Evolutionary conservation across 208 protist species (phyloP), one percentile per base, ranked within the genome.

Genomic region (Acanthamoeba healyi): DNA sequence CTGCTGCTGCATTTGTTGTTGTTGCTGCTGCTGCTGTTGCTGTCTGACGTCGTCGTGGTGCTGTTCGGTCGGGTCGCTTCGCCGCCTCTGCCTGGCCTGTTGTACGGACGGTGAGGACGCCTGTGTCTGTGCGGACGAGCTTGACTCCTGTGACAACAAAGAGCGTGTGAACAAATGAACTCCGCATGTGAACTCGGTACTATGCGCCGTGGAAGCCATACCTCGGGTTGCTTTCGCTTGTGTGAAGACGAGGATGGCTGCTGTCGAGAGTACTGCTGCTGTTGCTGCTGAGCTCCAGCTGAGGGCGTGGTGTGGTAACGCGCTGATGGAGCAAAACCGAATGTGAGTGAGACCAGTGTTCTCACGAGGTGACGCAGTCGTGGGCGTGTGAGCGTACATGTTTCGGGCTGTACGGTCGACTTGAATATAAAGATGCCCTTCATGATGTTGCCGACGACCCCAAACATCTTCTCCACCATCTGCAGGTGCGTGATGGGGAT

Each of bases 361-460:
- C n/a, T n/a, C n/a, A n/a, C n/a, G n/a, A n/a, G n/a, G n/a, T n/a
- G n/a, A n/a, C n/a, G n/a, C n/a, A n/a, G n/a, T n/a, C n/a, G 15
- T 22, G 49, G 49, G 12, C 2, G 51, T 12, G 15, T 14, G 40
- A 49, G 46, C 4, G 40, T 36, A 84, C 74, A 24, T 38, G 46
- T 17, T 19, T 51, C 26, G 72, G 72, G 72, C 40, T 84, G 26
- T 9, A 56, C n/a, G n/a, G 74, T 84, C 0, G 74, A 58, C 29
- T 84, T 84, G 74, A 84, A 84, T 40, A 84, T 84, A n/a, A 84
- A 84, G 38, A 84, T 84, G 74, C 74, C 74, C 74, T 84, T 84
- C 74, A 84, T 84, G 74, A 84, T 84, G 74, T 84, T 84, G 74
- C 74, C 74, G 14, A 84, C 74, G 46, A 84, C 74, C 17, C 74